Base-by-base conservation (phyloP, 192 early-diverging fungal genomes). In the Ambispora gerdemannii region DNA sequence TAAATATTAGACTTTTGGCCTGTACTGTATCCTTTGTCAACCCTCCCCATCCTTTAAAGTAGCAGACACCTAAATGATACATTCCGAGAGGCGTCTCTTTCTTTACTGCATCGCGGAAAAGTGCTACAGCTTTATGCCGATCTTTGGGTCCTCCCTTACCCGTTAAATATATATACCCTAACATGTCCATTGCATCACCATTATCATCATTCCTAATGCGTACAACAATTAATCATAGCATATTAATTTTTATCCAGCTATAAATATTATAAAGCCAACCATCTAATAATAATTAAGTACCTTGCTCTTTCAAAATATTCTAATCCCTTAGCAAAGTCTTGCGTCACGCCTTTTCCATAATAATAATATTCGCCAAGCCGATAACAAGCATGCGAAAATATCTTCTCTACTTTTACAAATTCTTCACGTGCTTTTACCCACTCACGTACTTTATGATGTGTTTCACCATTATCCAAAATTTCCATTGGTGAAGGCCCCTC, bases 51-150 rank as follows among this genome's bases (percentile, higher is more conserved):
- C 31, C 50, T 28, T 69, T 69, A 22, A 53, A 34, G 55, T 69
- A 69, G 24, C 67, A 69, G 34, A 69, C 34, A 20, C 67, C 67
- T 24, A 69, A 69, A 56, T 69, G 67, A 27, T 69, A 69, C 51
- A 69, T 69, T 35, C 67, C 67, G 36, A 31, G 20, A 20, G 67
- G 67, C 20, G 55, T 36, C 0, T 28, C 50, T 56, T 56, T 69
- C 22, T 52, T 51, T 6, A 55, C 67, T 32, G 67, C 67, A 51
- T 69, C 13, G 4, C 20, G 25, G 38, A 69, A 69, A 22, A 27
- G 31, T 69, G 52, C 28, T 15, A 69, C 67, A 35, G 67, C 67
- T 38, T 69, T 69, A 24, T 51, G 13, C 55, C 34, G 49, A 55
- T 69, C 67, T 24, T 56, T 69, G 15, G 31, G 7, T 1, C 24